Conservation (phyloP, 1,284 basidiomycete species). For the Ustilago xerochloae region DNA sequence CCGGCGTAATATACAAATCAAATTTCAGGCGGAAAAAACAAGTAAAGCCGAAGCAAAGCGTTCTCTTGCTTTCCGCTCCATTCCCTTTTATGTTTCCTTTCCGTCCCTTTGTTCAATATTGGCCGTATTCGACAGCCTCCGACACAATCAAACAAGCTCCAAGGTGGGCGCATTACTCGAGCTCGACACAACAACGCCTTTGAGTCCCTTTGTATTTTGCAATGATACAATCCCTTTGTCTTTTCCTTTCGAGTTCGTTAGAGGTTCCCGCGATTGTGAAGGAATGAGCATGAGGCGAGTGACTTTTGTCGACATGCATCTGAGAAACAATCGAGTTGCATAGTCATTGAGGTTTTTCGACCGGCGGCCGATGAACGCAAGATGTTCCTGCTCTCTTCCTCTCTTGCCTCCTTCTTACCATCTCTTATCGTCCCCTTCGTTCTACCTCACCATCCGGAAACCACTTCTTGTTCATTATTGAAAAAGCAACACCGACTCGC, state of each 20-base stretch:
- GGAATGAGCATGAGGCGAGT: background rate
- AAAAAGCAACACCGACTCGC: too few relatives aligned
- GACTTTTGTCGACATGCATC: conserved; percentile 12
- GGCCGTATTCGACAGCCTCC: conserved; percentile 3
- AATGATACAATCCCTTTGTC: background rate
- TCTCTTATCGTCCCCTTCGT: too few relatives aligned
- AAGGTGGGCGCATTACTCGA: background rate
- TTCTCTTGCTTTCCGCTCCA: background rate
- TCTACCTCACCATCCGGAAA: too few relatives aligned
- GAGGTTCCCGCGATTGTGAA: background rate
- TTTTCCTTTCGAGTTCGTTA: background rate
- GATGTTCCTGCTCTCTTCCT: background rate
- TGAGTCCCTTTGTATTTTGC: conserved; percentile 2
- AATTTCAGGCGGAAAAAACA: background rate
- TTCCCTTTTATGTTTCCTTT: background rate
- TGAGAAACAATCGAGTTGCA: background rate
- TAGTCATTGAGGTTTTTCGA: too few relatives aligned
- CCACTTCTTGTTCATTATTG: too few relatives aligned
- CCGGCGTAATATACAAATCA: too few relatives aligned
- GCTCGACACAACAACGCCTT: too few relatives aligned
- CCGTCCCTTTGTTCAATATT: conserved; percentile 2
- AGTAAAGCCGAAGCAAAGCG: background rate
- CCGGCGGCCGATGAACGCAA: background rate
- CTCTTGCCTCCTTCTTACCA: too few relatives aligned
- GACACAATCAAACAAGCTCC: background rate